A percentile compares a stretch with the other conserved stretches of the same genome.
Conservation (phyloP, 192 early-diverging fungal species). For the Geosiphon pyriformis region DNA sequence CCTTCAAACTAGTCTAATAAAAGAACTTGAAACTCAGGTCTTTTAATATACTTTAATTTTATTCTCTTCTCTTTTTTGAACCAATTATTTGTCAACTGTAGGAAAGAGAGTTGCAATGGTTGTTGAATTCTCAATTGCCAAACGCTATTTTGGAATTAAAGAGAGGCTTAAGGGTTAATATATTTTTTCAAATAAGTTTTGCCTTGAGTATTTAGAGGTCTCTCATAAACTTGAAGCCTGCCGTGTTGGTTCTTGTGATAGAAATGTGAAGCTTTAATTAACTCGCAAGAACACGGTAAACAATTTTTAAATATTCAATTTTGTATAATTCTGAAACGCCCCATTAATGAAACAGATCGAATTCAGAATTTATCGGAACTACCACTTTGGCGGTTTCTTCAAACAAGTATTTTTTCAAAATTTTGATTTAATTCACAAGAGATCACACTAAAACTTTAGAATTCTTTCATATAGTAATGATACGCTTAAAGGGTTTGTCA, state of each 20-base stretch:
- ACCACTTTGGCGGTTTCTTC: conserved; percentile 12
- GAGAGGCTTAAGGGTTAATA: conserved; percentile 12
- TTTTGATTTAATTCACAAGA: background rate
- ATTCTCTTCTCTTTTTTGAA: background rate
- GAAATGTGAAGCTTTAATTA: conserved; percentile 21
- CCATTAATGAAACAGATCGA: background rate
- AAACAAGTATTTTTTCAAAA: background rate
- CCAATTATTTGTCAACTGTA: background rate
- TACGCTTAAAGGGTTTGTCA: conserved; percentile 10
- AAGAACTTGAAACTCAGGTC: background rate
- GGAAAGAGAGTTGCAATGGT: conserved; percentile 14
- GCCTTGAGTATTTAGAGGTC: too few species aligned
- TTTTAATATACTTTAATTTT: background rate
- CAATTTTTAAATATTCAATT: background rate
- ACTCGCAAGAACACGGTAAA: conserved; percentile 11
- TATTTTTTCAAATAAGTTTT: background rate
- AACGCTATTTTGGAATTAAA: conserved; percentile 8
- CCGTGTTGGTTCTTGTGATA: background rate
- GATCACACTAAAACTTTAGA: too few species aligned
- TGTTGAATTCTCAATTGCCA: conserved; percentile 17
- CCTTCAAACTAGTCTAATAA: background rate
- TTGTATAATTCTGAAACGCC: background rate
- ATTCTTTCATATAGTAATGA: conserved; percentile 12
- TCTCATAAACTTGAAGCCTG: background rate
- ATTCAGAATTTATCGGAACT: background rate